phyloP scores from a whole-genome alignment of 805 yeast genomes.

The Lachancea sp. region DNA sequence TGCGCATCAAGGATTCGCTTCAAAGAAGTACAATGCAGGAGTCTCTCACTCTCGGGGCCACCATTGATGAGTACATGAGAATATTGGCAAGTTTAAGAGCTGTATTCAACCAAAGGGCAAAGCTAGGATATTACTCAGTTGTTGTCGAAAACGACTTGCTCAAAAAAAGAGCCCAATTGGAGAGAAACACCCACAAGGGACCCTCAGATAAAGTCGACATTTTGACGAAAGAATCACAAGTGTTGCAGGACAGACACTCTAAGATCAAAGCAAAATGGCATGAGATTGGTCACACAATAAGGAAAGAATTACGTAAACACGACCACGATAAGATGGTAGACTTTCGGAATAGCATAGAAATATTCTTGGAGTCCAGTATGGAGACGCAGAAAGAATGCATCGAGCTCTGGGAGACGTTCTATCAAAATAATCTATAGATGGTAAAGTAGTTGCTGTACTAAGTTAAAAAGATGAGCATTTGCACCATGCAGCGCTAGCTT shows the following conservation, averaged over 20 bases:
- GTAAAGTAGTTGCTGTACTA: constrained; percentile 4
- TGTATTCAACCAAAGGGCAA: constrained; percentile 68
- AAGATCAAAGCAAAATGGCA: constrained; percentile 54
- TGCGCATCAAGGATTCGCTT: constrained; percentile 61
- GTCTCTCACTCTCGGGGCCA: constrained; percentile 75
- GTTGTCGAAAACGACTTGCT: constrained; percentile 44
- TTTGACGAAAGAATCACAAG: constrained; percentile 53
- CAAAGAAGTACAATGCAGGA: constrained; percentile 81
- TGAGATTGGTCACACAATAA: constrained; percentile 59
- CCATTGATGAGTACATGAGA: constrained; percentile 82
- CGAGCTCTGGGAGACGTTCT: constrained; percentile 85
- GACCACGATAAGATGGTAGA: constrained; percentile 74
- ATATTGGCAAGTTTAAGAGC: constrained; percentile 66
- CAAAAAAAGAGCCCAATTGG: constrained; percentile 42
- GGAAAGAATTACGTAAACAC: constrained; percentile 56
- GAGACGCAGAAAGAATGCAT: constrained; percentile 91
- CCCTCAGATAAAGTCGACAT: constrained; percentile 57
- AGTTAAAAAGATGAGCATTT: neutral
- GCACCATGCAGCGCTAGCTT: neutral
- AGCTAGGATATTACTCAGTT: constrained; percentile 41
- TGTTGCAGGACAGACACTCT: constrained; percentile 46
- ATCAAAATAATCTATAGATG: constrained; percentile 42
- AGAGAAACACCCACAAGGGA: constrained; percentile 36
- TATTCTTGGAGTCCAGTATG: constrained; percentile 80
- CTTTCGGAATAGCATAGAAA: constrained; percentile 83